These are phyloP conservation scores for Suillus decipiens DNA, from an alignment of 768 basidiomycete genomes.

Conservation along the genomic window DNA sequence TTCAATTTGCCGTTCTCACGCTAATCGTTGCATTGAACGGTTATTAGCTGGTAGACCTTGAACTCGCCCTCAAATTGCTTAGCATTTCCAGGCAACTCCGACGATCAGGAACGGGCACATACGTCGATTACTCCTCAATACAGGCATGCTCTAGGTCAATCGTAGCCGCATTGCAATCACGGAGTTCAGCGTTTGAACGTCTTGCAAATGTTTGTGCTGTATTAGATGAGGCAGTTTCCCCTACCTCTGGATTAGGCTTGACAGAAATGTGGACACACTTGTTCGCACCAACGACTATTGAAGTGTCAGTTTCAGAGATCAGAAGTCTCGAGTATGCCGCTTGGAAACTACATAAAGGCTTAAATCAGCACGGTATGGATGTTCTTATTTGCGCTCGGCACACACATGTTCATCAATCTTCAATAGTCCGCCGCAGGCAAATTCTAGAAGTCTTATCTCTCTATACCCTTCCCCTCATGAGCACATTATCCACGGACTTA, in stretches of 20 bases:
- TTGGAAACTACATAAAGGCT: neutral
- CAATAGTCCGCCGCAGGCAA: conserved; percentile 18
- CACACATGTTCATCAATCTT: neutral
- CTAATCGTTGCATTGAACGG: neutral
- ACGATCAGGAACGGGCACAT: conserved; percentile 35
- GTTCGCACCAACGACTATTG: conserved; percentile 22
- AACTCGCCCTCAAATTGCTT: conserved; percentile 40
- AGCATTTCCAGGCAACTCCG: conserved; percentile 44
- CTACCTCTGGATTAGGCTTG: conserved; percentile 73
- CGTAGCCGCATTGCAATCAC: conserved; percentile 38
- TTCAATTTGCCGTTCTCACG: neutral
- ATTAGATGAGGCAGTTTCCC: conserved; percentile 52
- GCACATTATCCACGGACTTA: neutral
- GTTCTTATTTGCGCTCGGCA: neutral
- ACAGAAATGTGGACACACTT: conserved; percentile 68
- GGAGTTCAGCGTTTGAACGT: conserved; percentile 35
- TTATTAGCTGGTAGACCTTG: conserved; percentile 31
- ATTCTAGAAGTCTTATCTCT: conserved; percentile 26
- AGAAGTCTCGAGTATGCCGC: conserved; percentile 17
- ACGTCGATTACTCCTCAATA: conserved; percentile 67
- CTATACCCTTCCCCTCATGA: conserved; percentile 13
- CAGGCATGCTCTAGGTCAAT: conserved; percentile 62
- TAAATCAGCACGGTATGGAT: neutral
- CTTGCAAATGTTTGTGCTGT: conserved; percentile 35
- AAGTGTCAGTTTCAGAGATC: conserved; percentile 22